Percentiles rank a stretch among this genome's conserved stretches.
phyloP scores from a whole-genome alignment of 768 basidiomycete species.

The Fibroporia radiculosa region DNA sequence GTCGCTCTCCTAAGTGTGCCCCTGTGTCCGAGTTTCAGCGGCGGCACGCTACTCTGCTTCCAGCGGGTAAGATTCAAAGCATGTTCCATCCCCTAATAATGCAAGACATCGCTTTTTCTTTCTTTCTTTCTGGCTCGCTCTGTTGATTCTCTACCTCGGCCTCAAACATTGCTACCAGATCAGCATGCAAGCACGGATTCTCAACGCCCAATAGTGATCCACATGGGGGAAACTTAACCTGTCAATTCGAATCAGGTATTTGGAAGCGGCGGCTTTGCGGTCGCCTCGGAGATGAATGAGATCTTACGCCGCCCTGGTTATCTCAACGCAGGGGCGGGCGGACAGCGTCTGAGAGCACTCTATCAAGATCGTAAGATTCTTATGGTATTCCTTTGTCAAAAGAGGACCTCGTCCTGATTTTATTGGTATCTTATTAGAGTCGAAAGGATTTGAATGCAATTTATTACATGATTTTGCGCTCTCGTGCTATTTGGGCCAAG shows the following conservation, averaged over 20 bases:
- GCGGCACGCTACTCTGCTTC: too few relatives aligned
- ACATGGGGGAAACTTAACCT: too few relatives aligned
- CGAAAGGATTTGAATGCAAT: background rate
- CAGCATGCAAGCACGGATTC: background rate
- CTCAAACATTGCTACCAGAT: background rate
- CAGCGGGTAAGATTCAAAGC: too few relatives aligned
- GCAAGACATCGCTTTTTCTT: too few relatives aligned
- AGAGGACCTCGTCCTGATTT: background rate
- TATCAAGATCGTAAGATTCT: slow-evolving; percentile 6
- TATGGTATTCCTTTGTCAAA: background rate
- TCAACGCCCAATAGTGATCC: background rate
- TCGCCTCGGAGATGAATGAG: slow-evolving; percentile 5
- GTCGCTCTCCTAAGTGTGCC: too few relatives aligned
- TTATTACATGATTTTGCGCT: slow-evolving; percentile 9
- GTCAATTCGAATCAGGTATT: background rate
- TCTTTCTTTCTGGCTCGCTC: too few relatives aligned
- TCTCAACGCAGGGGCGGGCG: background rate
- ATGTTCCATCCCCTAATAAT: too few relatives aligned
- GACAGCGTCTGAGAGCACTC: slow-evolving; percentile 1
- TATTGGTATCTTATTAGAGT: background rate
- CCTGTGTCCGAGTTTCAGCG: too few relatives aligned
- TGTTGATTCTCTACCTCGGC: too few relatives aligned
- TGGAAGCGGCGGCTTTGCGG: slow-evolving; percentile 8
- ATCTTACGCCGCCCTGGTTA: slow-evolving; percentile 3
- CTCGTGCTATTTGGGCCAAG: slow-evolving; percentile 7